These are phyloP conservation scores for Aspergillus luchuensis DNA, from an alignment of 2,329 filamentous ascomycete species.

Conservation along the genomic window DNA sequence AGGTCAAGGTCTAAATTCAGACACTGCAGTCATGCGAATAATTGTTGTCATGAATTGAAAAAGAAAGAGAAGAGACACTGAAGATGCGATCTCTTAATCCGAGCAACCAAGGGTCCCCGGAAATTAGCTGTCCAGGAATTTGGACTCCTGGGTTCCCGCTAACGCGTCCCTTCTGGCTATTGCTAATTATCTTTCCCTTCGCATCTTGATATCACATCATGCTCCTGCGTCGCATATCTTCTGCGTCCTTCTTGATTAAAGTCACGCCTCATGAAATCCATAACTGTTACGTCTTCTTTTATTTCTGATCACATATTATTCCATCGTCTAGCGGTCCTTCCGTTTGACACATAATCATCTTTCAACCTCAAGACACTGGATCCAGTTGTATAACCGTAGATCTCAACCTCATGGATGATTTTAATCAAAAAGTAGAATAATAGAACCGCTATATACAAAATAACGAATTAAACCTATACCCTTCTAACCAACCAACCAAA, in stretches of 20 bases:
- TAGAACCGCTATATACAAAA: too few species aligned
- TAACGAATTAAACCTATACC: too few species aligned
- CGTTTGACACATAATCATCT: neutral
- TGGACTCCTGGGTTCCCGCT: neutral
- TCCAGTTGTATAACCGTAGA: neutral
- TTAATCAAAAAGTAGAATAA: too few species aligned
- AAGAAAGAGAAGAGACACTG: conserved; percentile 23
- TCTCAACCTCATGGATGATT: neutral
- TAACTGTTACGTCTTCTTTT: conserved; percentile 25
- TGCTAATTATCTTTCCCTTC: conserved; percentile 11
- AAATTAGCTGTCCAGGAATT: too few species aligned
- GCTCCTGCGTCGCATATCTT: conserved; percentile 26
- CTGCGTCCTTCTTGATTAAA: conserved; percentile 36
- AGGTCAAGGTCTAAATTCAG: conserved; percentile 79
- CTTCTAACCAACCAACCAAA: neutral
- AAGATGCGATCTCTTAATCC: conserved; percentile 11
- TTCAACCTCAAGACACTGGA: neutral
- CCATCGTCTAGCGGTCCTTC: neutral
- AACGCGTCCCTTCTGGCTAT: conserved; percentile 24
- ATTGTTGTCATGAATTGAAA: conserved; percentile 25
- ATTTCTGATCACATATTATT: neutral
- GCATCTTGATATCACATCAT: conserved; percentile 15
- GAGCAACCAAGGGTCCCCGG: neutral
- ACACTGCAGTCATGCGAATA: neutral
- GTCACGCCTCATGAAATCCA: conserved; percentile 42